Base-by-base conservation (phyloP, 2,329 filamentous ascomycete genomes). In the Cadophora sp. region DNA sequence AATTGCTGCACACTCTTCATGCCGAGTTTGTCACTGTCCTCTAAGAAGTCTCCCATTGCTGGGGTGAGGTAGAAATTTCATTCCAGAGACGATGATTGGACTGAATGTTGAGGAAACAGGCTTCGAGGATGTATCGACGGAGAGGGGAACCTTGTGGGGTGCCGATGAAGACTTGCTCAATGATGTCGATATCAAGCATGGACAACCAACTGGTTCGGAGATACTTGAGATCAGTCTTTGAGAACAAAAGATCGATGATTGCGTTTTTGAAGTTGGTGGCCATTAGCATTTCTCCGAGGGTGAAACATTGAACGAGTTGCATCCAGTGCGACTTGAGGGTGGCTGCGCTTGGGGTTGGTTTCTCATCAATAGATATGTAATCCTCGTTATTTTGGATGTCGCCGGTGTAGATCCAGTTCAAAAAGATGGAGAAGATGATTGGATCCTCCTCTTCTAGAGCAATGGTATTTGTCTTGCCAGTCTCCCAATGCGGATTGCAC, bases 251-350 rank as follows among this genome's bases (percentile, higher is more conserved):
- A 16, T 45, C 22, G 50, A 24, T 53, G 6, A 11, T 33, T 53
- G 20, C 22, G 20, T 53, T 27, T 18, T 53, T 53, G 50, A 53
- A 53, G 22, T 16, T 24, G 14, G 14, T 27, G 11, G 50, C 50
- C 27, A 53, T 30, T 2, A 53, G 16, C 20, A 53, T 53, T 27
- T 53, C 50, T 22, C 48, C 48, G 11, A 51, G 11, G 16, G 22
- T 18, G 48, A 22, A 51, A 18, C 48, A 51, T 51, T 20, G n/a
- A 27, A 51, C 48, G n/a, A 51, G 48, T 27, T 51, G 48, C 20
- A 51, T 51, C 48, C 48, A 51, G 11, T 22, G 48, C 3, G n/a
- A 13, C 20, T 51, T 51, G 5, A 43, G 41, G 41, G 18, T 43
- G 13, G 41, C 18, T 7, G 11, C 41, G 18, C 4, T 14, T 43